phyloP scores from a whole-genome alignment of 2,329 filamentous ascomycete genomes.

The Nemania serpens region DNA sequence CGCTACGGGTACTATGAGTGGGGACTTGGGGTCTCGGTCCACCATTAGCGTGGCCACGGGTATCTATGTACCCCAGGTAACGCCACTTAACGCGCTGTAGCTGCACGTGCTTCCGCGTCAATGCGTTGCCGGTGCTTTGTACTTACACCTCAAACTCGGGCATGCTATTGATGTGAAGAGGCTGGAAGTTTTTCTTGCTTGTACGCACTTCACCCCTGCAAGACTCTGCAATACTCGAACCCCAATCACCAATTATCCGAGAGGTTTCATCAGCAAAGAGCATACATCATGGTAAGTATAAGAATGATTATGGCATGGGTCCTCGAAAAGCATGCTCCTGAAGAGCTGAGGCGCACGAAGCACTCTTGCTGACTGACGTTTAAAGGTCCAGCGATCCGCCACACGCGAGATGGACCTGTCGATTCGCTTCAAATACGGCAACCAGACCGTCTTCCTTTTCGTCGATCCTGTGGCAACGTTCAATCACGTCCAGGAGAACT shows the following conservation, averaged over 20 bases:
- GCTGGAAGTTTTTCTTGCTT: neutral
- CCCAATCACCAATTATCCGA: neutral
- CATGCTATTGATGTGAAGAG: too few relatives aligned
- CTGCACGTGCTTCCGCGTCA: slow-evolving; percentile 17
- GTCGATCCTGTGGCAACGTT: slow-evolving; percentile 63
- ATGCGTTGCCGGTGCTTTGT: neutral
- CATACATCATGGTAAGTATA: slow-evolving; percentile 19
- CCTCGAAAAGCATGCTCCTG: neutral
- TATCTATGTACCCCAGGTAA: too few relatives aligned
- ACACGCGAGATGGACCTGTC: slow-evolving; percentile 49
- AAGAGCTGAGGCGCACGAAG: neutral
- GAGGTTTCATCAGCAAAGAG: neutral
- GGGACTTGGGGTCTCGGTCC: too few relatives aligned
- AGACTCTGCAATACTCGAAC: neutral
- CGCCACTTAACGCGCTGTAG: too few relatives aligned
- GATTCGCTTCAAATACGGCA: slow-evolving; percentile 73
- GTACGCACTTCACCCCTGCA: slow-evolving; percentile 1
- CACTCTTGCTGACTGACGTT: slow-evolving; percentile 22
- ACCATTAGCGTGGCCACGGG: too few relatives aligned
- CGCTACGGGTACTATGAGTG: too few relatives aligned
- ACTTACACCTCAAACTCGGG: too few relatives aligned
- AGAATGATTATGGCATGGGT: too few relatives aligned
- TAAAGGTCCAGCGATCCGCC: slow-evolving; percentile 30
- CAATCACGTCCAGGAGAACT: slow-evolving; percentile 58
- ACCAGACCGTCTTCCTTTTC: slow-evolving; percentile 72